phyloP scores from a whole-genome alignment of 495 filamentous ascomycete species.

The Hyaloscypha finlandica region DNA sequence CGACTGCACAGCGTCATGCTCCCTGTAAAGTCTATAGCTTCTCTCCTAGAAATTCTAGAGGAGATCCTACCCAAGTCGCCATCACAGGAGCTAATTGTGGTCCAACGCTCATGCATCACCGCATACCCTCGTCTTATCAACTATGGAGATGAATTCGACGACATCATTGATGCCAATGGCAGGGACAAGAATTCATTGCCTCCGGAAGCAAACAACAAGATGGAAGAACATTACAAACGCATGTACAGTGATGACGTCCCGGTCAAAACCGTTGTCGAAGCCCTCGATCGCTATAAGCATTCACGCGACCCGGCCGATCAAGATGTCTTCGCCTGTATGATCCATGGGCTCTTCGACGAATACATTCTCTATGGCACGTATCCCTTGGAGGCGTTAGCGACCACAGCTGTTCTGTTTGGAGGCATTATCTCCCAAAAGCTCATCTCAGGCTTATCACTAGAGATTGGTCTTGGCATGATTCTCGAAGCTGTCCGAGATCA shows the following conservation, averaged over 20 bases:
- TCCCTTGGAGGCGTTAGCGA: slow-evolving; percentile 88
- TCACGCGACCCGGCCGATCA: slow-evolving; percentile 82
- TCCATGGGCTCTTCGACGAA: slow-evolving; percentile 96
- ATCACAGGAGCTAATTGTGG: slow-evolving; percentile 50
- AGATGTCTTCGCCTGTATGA: slow-evolving; percentile 97
- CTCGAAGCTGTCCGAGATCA: slow-evolving; percentile 89
- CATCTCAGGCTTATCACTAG: slow-evolving; percentile 83
- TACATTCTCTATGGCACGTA: slow-evolving; percentile 95
- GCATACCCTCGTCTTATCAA: slow-evolving; percentile 96
- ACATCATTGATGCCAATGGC: slow-evolving; percentile 84
- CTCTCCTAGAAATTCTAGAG: slow-evolving; percentile 76
- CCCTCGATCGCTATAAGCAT: slow-evolving; percentile 80
- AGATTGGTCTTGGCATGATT: slow-evolving; percentile 93
- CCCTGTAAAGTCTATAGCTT: slow-evolving; percentile 68
- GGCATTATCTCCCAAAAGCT: slow-evolving; percentile 93
- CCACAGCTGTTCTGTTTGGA: slow-evolving; percentile 94
- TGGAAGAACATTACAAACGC: slow-evolving; percentile 95
- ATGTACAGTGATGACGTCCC: slow-evolving; percentile 92
- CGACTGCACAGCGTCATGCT: slow-evolving; percentile 59
- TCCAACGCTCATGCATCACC: slow-evolving; percentile 86
- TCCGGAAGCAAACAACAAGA: slow-evolving; percentile 76
- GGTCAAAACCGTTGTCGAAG: slow-evolving; percentile 75
- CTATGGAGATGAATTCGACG: slow-evolving; percentile 88
- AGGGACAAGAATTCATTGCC: slow-evolving; percentile 76
- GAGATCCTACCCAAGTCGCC: slow-evolving; percentile 55